Evolutionary conservation across 108 stramenopile species (phyloP).

Genomic region (Ochromonas danica): DNA sequence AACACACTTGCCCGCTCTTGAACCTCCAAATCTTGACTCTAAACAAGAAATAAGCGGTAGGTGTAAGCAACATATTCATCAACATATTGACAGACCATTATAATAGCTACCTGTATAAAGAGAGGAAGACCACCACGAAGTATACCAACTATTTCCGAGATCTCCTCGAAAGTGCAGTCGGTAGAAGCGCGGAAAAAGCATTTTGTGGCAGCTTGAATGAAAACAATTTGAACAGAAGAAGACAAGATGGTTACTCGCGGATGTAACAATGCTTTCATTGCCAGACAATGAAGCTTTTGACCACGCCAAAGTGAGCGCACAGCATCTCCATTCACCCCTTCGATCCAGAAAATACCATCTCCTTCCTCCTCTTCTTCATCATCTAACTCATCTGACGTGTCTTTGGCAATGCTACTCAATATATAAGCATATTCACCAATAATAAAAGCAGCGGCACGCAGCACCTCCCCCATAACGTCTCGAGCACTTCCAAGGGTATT

Average conservation of each 20-base stretch:
- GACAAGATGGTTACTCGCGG: slow-evolving; percentile 39
- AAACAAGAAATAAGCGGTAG: slow-evolving; percentile 61
- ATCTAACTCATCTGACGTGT: slow-evolving; percentile 65
- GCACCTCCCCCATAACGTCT: slow-evolving; percentile 64
- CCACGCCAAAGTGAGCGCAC: slow-evolving; percentile 28
- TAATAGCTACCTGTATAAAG: background rate
- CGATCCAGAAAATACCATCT: slow-evolving; percentile 33
- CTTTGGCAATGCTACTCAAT: slow-evolving; percentile 51
- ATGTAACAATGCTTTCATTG: slow-evolving; percentile 35
- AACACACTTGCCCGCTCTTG: slow-evolving; percentile 78
- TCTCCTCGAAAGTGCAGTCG: slow-evolving; percentile 50
- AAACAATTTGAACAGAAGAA: slow-evolving; percentile 66
- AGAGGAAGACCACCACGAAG: slow-evolving; percentile 45
- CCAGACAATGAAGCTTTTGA: background rate
- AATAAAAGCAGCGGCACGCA: slow-evolving; percentile 90
- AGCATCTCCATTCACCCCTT: slow-evolving; percentile 6
- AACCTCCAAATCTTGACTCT: slow-evolving; percentile 76
- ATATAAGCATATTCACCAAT: slow-evolving; percentile 74
- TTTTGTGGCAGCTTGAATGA: slow-evolving; percentile 78
- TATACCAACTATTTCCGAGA: slow-evolving; percentile 45
- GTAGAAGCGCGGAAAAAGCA: slow-evolving; percentile 72
- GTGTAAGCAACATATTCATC: background rate
- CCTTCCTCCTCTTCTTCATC: slow-evolving; percentile 55
- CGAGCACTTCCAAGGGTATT: slow-evolving; percentile 35
- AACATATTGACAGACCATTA: slow-evolving; percentile 33